phyloP scores from a whole-genome alignment of 2,329 filamentous ascomycete genomes.

The Bipolaris bicolor region DNA sequence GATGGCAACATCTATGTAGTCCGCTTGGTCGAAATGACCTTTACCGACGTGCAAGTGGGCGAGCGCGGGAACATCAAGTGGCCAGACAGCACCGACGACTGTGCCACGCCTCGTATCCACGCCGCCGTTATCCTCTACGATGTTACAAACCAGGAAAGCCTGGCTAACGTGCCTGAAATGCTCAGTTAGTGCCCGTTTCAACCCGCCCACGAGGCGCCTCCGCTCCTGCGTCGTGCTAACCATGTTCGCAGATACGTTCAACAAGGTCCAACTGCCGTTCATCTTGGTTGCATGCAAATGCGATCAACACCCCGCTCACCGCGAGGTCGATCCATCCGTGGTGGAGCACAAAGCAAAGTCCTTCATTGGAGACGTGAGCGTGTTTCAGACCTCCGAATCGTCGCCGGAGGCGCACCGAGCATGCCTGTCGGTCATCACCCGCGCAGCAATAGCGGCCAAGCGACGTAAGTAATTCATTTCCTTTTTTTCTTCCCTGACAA shows the following conservation, averaged over 20 bases:
- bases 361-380: conserved; percentile 68
- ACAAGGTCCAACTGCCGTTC: conserved; percentile 74
- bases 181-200: conserved; percentile 68
- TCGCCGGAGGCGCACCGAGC: conserved; percentile 74
- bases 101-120: conserved; percentile 76
- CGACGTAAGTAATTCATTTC: conserved; percentile 64
- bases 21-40: conserved; percentile 62
- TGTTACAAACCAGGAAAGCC: conserved; percentile 77
- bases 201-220: conserved; percentile 1
- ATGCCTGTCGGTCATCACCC: conserved; percentile 77
- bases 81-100: conserved; percentile 65
- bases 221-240: conserved; percentile 26
- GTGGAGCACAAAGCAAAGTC: conserved; percentile 68
- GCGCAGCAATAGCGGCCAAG: conserved; percentile 70
- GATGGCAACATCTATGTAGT: conserved; percentile 63
- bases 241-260: conserved; percentile 68
- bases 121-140: conserved; percentile 88
- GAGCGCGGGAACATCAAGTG: conserved; percentile 61
- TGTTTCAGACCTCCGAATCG: conserved; percentile 74
- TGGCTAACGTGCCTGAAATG: conserved; percentile 74
- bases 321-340: conserved; percentile 72
- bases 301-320: conserved; percentile 73
- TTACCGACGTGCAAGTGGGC: conserved; percentile 60
- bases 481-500: conserved; percentile 11
- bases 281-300: conserved; percentile 90